Base-by-base conservation (phyloP, 1,139 yeast species). In the Yamadazyma songkhlaensis region DNA sequence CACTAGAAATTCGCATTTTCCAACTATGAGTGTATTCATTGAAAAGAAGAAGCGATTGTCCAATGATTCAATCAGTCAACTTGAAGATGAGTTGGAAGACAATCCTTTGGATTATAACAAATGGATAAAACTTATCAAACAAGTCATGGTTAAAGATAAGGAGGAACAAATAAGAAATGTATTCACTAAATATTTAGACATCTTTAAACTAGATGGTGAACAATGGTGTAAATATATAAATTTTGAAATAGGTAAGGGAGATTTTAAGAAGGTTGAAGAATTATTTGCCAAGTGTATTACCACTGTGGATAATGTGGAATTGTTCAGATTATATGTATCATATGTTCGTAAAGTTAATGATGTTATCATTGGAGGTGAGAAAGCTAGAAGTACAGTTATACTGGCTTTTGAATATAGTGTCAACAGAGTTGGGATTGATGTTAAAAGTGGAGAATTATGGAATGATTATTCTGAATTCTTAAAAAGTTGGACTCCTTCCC, bases 321-420 rank as follows among this genome's bases (percentile, higher is more conserved):
- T 92, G 25, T 90, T 94, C 81, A 71, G 80, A 36, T 63, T 77
- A 27, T 92, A 92, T 57, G 77, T 92, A 26, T 79, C 78, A 31
- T 89, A 87, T 54, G 89, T 87, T 31, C 78, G 92, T 45, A 72
- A 92, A 44, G 83, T 81, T 29, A 86, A 89, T 55, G 87, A 86
- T 53, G 73, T 85, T 17, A 76, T 81, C 35, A 83, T 92, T 2
- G 95, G 94, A 20, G 95, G 95, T 25, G 95, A 86, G 50, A 80
- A 78, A 46, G 94, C 96, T 1, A 72, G 96, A 45, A 77, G 81
- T 6, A 74, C 77, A 3, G 87, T 90, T 9, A 70, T 83, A 20
- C 84, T 82, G 53, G 95, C 97, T 0, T 92, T 83, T 56, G 95
- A 88, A 46, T 80, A 85, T 57, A 96, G 95, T 2, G 68, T 87